Evolutionary conservation across 2,329 filamentous ascomycete genomes (phyloP).

Genomic region (Fusarium aywerte): DNA sequence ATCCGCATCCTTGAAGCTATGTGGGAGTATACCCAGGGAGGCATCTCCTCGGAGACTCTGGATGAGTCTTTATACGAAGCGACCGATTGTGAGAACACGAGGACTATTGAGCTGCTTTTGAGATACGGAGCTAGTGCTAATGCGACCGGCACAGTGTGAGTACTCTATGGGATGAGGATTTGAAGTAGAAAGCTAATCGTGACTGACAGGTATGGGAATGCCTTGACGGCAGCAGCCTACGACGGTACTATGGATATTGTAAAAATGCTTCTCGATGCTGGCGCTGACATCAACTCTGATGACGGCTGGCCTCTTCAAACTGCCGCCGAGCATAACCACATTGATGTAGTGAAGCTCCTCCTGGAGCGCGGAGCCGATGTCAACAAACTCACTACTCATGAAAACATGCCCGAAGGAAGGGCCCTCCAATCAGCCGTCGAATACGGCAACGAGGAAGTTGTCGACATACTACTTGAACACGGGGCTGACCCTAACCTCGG

Average conservation of each 20-base stretch:
- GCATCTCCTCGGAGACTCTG: slow-evolving; percentile 48
- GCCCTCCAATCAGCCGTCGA: slow-evolving; percentile 56
- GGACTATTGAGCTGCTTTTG: slow-evolving; percentile 52
- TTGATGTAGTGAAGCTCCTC: slow-evolving; percentile 51
- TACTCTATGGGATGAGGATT: fast-evolving
- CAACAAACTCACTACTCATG: slow-evolving; percentile 46
- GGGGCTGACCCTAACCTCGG: slow-evolving; percentile 53
- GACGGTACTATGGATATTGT: slow-evolving; percentile 50
- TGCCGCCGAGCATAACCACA: slow-evolving; percentile 51
- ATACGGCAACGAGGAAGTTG: slow-evolving; percentile 50
- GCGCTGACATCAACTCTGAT: slow-evolving; percentile 50
- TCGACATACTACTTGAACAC: slow-evolving; percentile 52
- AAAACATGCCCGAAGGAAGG: slow-evolving; percentile 49
- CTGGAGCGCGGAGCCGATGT: slow-evolving; percentile 51
- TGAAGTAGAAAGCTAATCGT: background rate
- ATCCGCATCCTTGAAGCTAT: slow-evolving; percentile 51
- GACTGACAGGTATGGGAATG: slow-evolving; percentile 36
- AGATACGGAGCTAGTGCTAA: slow-evolving; percentile 52
- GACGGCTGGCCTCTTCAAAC: slow-evolving; percentile 54
- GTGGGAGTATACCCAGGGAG: slow-evolving; percentile 53
- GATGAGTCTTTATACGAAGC: slow-evolving; percentile 53
- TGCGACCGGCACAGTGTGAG: slow-evolving; percentile 53
- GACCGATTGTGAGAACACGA: slow-evolving; percentile 53
- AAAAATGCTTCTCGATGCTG: slow-evolving; percentile 48
- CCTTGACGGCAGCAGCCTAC: slow-evolving; percentile 52